phyloP scores from a whole-genome alignment of 768 basidiomycete species.

The Galerina marginata region DNA sequence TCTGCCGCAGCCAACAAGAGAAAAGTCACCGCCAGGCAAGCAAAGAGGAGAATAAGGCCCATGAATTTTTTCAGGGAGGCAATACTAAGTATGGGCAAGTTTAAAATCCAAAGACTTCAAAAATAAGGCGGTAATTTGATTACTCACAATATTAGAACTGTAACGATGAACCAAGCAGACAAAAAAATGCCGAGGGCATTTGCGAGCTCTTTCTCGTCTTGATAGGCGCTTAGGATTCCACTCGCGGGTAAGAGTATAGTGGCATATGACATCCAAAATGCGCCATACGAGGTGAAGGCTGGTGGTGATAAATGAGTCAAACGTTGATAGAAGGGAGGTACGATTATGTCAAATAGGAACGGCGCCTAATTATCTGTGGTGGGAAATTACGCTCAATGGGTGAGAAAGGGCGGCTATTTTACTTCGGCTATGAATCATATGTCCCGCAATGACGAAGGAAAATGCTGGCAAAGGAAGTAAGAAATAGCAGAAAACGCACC shows the following conservation, averaged over 20 bases:
- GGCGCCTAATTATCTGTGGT: too few species aligned
- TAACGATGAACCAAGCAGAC: constrained; percentile 67
- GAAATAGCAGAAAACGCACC: constrained; percentile 43
- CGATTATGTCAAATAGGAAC: too few species aligned
- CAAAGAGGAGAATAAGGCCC: constrained; percentile 28
- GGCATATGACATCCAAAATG: constrained; percentile 85
- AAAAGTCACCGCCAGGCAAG: constrained; percentile 26
- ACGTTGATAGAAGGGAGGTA: too few species aligned
- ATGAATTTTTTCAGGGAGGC: constrained; percentile 29
- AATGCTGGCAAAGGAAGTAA: too few species aligned
- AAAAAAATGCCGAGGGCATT: constrained; percentile 72
- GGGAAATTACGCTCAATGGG: too few species aligned
- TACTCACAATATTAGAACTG: constrained; percentile 53
- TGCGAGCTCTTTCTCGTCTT: constrained; percentile 39
- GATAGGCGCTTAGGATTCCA: constrained; percentile 61
- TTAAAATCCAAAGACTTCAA: constrained; percentile 3
- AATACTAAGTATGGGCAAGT: constrained; percentile 15
- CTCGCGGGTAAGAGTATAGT: constrained; percentile 69
- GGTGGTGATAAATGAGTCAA: background rate
- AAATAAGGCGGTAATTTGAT: background rate
- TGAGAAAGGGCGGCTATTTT: too few species aligned
- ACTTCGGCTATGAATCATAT: too few species aligned
- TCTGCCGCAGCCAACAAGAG: constrained; percentile 29
- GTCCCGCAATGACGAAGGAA: too few species aligned
- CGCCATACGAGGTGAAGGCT: constrained; percentile 84